Conservation (phyloP, 169 alveolate species). For the Perkinsus olseni region DNA sequence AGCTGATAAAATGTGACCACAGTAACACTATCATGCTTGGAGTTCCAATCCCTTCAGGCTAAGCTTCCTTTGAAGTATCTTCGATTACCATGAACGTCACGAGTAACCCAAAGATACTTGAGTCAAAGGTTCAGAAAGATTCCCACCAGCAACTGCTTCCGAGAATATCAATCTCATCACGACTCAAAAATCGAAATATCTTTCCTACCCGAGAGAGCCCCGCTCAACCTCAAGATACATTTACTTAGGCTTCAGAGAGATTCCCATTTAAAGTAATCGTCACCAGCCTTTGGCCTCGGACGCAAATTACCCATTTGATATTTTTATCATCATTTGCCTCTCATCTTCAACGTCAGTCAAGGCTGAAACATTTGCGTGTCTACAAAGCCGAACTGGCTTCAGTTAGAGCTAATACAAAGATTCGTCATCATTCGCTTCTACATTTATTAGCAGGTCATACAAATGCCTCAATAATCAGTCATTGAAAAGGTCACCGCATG, state of each 20-base stretch:
- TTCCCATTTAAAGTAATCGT: background rate
- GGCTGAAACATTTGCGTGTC: slow-evolving; percentile 1
- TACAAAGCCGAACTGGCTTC: background rate
- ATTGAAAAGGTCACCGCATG: background rate
- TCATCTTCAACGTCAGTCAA: background rate
- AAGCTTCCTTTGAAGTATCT: too few species aligned
- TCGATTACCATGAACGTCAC: too few species aligned
- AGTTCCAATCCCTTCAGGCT: too few species aligned
- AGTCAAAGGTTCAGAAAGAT: too few species aligned
- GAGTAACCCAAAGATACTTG: too few species aligned
- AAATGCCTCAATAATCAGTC: background rate
- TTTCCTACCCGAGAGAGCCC: too few species aligned
- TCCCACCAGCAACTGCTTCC: too few species aligned
- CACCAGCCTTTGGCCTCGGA: slow-evolving; percentile 1
- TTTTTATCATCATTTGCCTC: background rate
- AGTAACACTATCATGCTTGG: too few species aligned
- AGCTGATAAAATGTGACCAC: too few species aligned
- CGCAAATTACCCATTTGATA: background rate
- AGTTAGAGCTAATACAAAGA: background rate
- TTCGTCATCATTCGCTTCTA: background rate
- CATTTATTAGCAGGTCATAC: background rate
- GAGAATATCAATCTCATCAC: too few species aligned
- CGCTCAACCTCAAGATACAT: too few species aligned
- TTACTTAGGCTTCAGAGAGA: background rate
- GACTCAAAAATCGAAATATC: too few species aligned